Evolutionary conservation across 768 basidiomycete genomes (phyloP), one percentile per base, ranked within the genome.

Genomic region (Collybiopsis confluens): DNA sequence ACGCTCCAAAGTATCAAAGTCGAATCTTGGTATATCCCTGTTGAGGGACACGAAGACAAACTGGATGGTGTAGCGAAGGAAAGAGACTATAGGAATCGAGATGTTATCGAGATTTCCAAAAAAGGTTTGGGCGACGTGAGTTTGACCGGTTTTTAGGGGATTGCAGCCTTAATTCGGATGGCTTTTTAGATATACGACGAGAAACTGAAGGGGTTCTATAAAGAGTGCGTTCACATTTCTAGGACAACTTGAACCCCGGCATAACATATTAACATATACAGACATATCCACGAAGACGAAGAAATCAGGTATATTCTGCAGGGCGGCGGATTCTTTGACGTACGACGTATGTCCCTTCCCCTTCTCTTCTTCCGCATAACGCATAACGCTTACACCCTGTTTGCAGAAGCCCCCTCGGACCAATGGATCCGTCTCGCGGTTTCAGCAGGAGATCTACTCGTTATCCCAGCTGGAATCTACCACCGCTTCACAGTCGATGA

Each of bases 281-380:
- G 90, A 62, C 93, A 97, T 62, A 80, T 98, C 76, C 95, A 97
- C 61, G 92, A 97, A 67, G 94, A 97, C 62, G 94, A 98, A 63
- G 94, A 98, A 70, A 96, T 95, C 63, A 78, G 94, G 7, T 98
- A 90, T 62, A 83, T 95, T 60, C 76, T 92, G 37, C 75, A 79
- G 1, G 95, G 95, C n/a, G 83, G 81, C 35, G 94, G 92, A 0
- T 98, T 84, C 76, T 98, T 97, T 64, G 95, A 98, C 61, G 81
- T 98, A 37, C 80, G 93, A 55, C 90, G 90, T 90, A 59, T 52
- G 83, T 36, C 7, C 1, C 6, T 61, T 23, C 15, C 23, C 11
- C 20, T 8, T 28, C 24, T 4, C 7, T 9, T 13, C 8, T 35
- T 33, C 18, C n/a, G n/a, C 45, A 9, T 4, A 24, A 20, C 33